These are phyloP conservation scores for Tarenaya hassleriana DNA, from an alignment of 345 rosid species.

Conservation along the genomic window DNA sequence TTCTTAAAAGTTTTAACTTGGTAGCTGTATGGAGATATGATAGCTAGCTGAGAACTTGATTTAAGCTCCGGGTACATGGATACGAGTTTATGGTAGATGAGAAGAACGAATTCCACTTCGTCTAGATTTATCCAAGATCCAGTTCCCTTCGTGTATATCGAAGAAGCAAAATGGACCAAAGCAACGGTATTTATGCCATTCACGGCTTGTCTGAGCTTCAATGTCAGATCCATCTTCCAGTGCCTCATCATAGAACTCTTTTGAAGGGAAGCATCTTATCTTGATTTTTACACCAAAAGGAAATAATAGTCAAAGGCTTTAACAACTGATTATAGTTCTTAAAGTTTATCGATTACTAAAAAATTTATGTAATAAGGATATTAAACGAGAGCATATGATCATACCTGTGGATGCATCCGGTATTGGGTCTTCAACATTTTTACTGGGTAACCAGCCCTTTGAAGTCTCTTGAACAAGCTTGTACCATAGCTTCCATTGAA, in stretches of 20 bases:
- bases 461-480: conserved; percentile 93
- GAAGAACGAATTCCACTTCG: conserved; percentile 81
- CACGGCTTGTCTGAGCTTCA: conserved; percentile 55
- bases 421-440: conserved; percentile 90
- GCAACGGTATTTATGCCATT: conserved; percentile 74
- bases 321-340: neutral
- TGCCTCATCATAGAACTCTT: conserved; percentile 67
- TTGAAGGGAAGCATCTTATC: conserved; percentile 94
- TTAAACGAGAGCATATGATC: too few species aligned
- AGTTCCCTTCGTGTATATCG: conserved; percentile 80
- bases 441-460: conserved; percentile 94
- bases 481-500: conserved; percentile 59
- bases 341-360: neutral
- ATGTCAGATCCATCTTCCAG: conserved; percentile 78
- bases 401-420: conserved; percentile 97
- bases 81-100: conserved; percentile 72
- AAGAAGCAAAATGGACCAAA: conserved; percentile 95
- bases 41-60: conserved; percentile 86
- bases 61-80: conserved; percentile 63
- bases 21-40: conserved; percentile 80
- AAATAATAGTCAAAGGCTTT: neutral
- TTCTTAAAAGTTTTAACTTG: conserved; percentile 87
- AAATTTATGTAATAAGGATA: neutral
- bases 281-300: conserved; percentile 23
- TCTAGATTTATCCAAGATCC: too few species aligned